Conservation (phyloP, 495 filamentous ascomycete genomes). For the Paragyromitra xinjiangensis region DNA sequence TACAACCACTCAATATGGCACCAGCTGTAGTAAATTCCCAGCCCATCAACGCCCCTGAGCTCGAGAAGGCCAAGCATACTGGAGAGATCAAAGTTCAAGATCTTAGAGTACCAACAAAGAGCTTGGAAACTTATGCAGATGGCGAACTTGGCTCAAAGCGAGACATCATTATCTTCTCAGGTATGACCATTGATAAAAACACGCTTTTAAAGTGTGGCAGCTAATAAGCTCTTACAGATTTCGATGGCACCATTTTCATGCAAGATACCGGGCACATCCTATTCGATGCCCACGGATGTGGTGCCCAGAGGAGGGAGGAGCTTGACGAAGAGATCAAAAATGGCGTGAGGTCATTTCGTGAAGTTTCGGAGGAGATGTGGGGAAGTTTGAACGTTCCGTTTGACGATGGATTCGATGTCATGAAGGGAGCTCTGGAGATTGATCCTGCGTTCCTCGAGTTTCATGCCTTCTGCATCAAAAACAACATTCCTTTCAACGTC, state of each 20-base stretch:
- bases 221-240: constrained; percentile 63
- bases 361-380: constrained; percentile 83
- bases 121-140: constrained; percentile 48
- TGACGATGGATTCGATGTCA: constrained; percentile 76
- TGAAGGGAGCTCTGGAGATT: constrained; percentile 71
- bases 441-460: constrained; percentile 73
- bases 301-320: constrained; percentile 64
- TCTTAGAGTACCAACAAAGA: constrained; percentile 53
- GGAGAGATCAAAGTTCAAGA: constrained; percentile 56
- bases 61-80: constrained; percentile 42
- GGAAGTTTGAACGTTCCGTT: constrained; percentile 73
- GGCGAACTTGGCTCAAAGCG: constrained; percentile 51
- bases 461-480: constrained; percentile 71
- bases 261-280: constrained; percentile 81
- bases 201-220: neutral
- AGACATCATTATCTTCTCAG: constrained; percentile 58
- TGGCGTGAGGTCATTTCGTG: constrained; percentile 73
- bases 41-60: constrained; percentile 46
- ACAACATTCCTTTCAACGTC: constrained; percentile 75
- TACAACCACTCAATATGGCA: constrained; percentile 48
- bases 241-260: constrained; percentile 82
- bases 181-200: constrained; percentile 16
- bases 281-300: constrained; percentile 74
- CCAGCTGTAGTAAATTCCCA: constrained; percentile 52
- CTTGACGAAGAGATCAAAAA: constrained; percentile 74